These are phyloP conservation scores for Pseudogymnoascus sp. DNA, from an alignment of 2,329 filamentous ascomycete genomes.

Conservation along the genomic window DNA sequence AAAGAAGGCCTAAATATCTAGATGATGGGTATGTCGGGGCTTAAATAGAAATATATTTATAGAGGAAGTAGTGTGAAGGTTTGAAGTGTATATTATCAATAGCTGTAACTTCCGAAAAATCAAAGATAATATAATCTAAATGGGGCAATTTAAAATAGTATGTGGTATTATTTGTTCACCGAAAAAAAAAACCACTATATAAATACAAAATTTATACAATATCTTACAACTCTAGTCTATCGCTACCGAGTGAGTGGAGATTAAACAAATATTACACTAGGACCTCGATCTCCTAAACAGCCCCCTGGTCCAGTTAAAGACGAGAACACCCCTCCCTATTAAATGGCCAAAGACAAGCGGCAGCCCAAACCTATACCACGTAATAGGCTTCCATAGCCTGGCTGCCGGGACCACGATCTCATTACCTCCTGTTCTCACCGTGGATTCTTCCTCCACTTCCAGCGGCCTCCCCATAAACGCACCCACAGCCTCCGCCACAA, in stretches of 20 bases:
- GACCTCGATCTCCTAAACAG: constrained; percentile 11
- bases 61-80: not conserved
- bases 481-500: constrained; percentile 32
- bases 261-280: constrained; percentile 1
- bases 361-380: constrained; percentile 17
- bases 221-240: constrained; percentile 2
- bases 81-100: too few species aligned
- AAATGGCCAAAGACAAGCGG: constrained; percentile 16
- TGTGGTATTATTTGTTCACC: not conserved
- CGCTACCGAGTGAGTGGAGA: constrained; percentile 4
- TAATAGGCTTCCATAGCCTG: constrained; percentile 15
- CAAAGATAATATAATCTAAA: too few species aligned
- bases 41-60: not conserved
- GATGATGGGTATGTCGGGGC: not conserved
- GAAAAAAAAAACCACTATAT: not conserved
- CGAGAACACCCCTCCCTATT: constrained; percentile 14
- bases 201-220: not conserved
- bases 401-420: constrained; percentile 11
- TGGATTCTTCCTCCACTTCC: constrained; percentile 8
- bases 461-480: constrained; percentile 23
- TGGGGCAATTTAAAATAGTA: too few species aligned
- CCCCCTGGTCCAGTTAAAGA: constrained; percentile 13
- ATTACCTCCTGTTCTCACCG: not conserved
- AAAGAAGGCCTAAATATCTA: not conserved
- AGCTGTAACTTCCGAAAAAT: too few species aligned